Conservation (phyloP, 2,329 filamentous ascomycete genomes). For the Aspergillus tubingensis region DNA sequence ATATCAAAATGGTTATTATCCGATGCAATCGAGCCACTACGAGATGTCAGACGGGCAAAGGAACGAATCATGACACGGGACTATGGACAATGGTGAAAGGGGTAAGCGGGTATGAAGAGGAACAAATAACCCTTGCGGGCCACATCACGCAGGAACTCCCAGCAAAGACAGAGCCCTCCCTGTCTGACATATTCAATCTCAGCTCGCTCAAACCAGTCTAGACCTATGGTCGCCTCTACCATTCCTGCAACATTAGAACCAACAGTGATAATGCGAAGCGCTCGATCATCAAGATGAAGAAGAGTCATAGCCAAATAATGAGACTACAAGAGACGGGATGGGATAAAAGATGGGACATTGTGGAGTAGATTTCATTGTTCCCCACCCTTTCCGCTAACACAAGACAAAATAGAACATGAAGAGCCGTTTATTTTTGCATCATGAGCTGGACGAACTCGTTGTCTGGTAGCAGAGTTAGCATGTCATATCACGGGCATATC, state of each 20-base stretch:
- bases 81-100: conserved; percentile 3
- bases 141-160: neutral
- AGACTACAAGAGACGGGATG: conserved; percentile 32
- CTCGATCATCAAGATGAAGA: conserved; percentile 17
- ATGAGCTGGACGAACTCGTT: conserved; percentile 93
- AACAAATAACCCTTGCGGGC: neutral
- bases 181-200: neutral
- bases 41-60: conserved; percentile 10
- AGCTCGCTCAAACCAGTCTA: neutral
- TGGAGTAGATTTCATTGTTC: conserved; percentile 26
- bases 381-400: conserved; percentile 33
- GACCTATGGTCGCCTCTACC: conserved; percentile 3
- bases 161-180: neutral
- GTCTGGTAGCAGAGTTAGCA: conserved; percentile 55
- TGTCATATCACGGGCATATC: neutral
- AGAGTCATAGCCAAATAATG: conserved; percentile 25
- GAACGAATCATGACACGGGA: conserved; percentile 7
- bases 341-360: conserved; percentile 26
- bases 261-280: conserved; percentile 15
- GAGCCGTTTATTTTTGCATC: conserved; percentile 79
- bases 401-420: conserved; percentile 29
- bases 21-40: conserved; percentile 14
- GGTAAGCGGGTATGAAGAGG: neutral
- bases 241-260: conserved; percentile 5
- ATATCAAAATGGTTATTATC: conserved; percentile 1